Evolutionary conservation across 2,329 filamentous ascomycete genomes (phyloP), one percentile per base, ranked within the genome.

Genomic region (Neofusicoccum laricinum): DNA sequence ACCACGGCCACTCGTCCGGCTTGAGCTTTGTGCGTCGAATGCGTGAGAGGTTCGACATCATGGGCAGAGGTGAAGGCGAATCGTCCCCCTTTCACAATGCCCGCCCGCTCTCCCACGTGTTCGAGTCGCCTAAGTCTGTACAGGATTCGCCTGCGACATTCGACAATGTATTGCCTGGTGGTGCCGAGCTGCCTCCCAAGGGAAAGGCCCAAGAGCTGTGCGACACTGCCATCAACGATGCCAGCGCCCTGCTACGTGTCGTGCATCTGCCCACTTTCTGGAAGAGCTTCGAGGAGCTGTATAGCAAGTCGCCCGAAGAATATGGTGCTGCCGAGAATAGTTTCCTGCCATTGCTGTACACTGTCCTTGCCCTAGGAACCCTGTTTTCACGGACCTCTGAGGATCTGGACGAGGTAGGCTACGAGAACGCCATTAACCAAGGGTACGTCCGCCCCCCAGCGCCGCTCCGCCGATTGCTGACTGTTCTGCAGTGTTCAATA

Each of bases 1-100:
- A 97, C 71, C 92, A 96, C 73, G 95, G 95, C 53, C 90, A 91
- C 68, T 97, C 94, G 0, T 98, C 95, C 0, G 93, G 94, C 2
- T 85, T 93, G 48, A 92, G 94, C 67, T 99, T 97, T 75, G 85
- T 97, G 70, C 86, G 88, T 68, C 88, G 91, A 63, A 89, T 99
- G 85, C 90, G 92, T 71, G 91, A 96, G 71, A 90, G 97, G 72
- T 91, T 97, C 69, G 90, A 91, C 49, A 87, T 89, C 66, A 82
- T 95, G 68, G 84, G 95, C 53, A 89, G 89, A 19, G 85, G 86
- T 45, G 84, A 87, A 51, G 82, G 85, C 67, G 82, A 85, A 70
- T 78, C 76, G 71, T 73, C 86, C 66, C 83, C 87, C 17, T 86
- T 89, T 73, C 77, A 89, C 66, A 75, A 79, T 83, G 68, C 79